Evolutionary conservation across 2,329 filamentous ascomycete genomes (phyloP).

Genomic region (Neofusicoccum sp.): DNA sequence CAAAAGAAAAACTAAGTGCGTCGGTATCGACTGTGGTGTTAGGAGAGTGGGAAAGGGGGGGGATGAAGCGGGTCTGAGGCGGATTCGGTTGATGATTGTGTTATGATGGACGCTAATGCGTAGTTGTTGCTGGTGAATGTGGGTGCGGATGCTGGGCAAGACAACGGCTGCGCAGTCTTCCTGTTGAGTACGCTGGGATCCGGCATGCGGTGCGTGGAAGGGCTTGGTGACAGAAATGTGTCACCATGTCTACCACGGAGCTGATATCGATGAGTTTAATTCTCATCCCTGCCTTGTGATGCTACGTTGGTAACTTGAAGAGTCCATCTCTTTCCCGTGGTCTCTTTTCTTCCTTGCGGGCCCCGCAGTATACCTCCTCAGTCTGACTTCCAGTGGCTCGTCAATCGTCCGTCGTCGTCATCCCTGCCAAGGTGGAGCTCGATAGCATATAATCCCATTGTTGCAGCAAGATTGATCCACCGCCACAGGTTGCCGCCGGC

Average conservation of each 20-base stretch:
- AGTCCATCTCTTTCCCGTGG: neutral
- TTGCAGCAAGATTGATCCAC: constrained; percentile 88
- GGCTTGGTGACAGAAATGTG: too few relatives aligned
- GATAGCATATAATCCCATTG: constrained; percentile 85
- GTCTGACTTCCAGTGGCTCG: constrained; percentile 90
- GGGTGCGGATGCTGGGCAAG: too few relatives aligned
- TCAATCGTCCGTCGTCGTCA: constrained; percentile 70
- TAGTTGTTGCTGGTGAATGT: too few relatives aligned
- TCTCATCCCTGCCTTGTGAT: too few relatives aligned
- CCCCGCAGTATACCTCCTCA: constrained; percentile 46
- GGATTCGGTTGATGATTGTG: too few relatives aligned
- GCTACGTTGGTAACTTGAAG: neutral
- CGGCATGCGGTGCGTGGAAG: too few relatives aligned
- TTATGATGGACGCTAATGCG: too few relatives aligned
- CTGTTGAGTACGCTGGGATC: too few relatives aligned
- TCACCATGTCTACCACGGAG: too few relatives aligned
- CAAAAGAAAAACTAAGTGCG: neutral
- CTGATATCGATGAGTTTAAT: too few relatives aligned
- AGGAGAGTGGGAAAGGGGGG: neutral
- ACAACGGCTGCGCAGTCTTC: too few relatives aligned
- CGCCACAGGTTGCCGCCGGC: constrained; percentile 83
- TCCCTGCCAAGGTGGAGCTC: constrained; percentile 85
- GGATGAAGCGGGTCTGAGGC: too few relatives aligned
- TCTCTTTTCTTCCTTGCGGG: neutral
- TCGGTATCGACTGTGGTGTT: neutral